Evolutionary conservation across 192 early-diverging fungal genomes (phyloP).

Genomic region (Backusella morwellensis): DNA sequence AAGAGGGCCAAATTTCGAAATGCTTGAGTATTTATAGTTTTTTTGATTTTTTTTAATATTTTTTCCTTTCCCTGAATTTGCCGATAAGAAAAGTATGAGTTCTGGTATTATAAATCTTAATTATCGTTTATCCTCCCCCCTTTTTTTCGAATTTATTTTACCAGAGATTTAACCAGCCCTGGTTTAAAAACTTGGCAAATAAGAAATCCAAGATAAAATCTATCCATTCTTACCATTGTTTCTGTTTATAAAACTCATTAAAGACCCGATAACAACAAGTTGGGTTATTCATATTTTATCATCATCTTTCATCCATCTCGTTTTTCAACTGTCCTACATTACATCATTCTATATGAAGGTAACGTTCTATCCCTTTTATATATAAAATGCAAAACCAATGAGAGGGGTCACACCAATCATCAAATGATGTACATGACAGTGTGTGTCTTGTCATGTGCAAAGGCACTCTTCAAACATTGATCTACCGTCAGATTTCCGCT

Average conservation of each 20-base stretch:
- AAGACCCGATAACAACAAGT: not conserved
- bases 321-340: not conserved
- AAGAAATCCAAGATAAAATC: not conserved
- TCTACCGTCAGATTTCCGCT: not conserved
- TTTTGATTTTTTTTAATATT: not conserved
- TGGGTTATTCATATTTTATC: not conserved
- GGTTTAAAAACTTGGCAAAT: slow-evolving; percentile 1
- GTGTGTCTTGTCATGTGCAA: not conserved
- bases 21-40: not conserved
- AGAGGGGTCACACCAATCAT: not conserved
- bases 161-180: not conserved
- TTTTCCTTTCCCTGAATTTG: not conserved
- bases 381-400: not conserved
- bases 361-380: not conserved
- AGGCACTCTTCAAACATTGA: not conserved
- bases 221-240: not conserved
- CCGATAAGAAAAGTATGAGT: not conserved
- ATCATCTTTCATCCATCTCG: not conserved
- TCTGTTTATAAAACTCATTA: not conserved
- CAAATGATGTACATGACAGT: not conserved
- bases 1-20: not conserved
- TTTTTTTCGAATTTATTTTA: not conserved
- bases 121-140: not conserved
- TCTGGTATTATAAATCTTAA: slow-evolving; percentile 4
- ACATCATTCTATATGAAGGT: not conserved